These are phyloP conservation scores for Globisporangium nagaii DNA, from an alignment of 352 stramenopile species.

Conservation along the genomic window DNA sequence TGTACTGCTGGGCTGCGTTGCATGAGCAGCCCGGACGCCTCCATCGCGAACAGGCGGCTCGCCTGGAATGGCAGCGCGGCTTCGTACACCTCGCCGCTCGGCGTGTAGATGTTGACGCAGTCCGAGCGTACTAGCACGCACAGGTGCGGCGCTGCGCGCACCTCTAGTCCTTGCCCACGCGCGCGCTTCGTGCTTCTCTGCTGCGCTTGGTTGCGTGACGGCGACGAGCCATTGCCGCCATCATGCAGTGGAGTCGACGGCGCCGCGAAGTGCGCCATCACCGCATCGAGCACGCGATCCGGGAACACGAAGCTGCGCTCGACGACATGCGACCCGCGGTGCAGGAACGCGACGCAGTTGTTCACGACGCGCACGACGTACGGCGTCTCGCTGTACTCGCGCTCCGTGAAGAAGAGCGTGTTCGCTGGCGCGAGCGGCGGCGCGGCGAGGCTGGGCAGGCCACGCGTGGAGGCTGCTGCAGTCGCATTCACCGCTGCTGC, in stretches of 20 bases:
- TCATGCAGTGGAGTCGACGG: background rate
- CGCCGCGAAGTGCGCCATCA: constrained; percentile 36
- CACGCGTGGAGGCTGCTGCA: too few relatives aligned
- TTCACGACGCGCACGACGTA: constrained; percentile 36
- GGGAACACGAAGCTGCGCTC: constrained; percentile 62
- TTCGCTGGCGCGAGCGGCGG: background rate
- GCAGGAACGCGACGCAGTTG: constrained; percentile 48
- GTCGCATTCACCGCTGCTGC: background rate
- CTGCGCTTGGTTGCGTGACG: background rate
- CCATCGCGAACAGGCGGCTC: constrained; percentile 45
- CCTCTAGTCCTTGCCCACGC: constrained; percentile 10
- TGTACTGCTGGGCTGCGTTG: constrained; percentile 41
- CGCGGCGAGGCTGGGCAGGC: too few relatives aligned
- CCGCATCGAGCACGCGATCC: constrained; percentile 46
- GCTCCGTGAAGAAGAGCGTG: constrained; percentile 28
- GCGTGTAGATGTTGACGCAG: constrained; percentile 62
- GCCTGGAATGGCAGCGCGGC: constrained; percentile 71
- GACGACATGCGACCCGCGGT: constrained; percentile 44
- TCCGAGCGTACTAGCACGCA: constrained; percentile 66
- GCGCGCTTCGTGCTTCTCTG: background rate
- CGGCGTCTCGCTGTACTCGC: constrained; percentile 19
- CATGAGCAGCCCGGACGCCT: constrained; percentile 39
- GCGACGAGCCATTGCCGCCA: background rate
- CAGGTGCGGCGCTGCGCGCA: constrained; percentile 21
- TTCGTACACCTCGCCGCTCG: constrained; percentile 62